Conservation (phyloP, 352 stramenopile genomes). For the Phytophthora chlamydospora region DNA sequence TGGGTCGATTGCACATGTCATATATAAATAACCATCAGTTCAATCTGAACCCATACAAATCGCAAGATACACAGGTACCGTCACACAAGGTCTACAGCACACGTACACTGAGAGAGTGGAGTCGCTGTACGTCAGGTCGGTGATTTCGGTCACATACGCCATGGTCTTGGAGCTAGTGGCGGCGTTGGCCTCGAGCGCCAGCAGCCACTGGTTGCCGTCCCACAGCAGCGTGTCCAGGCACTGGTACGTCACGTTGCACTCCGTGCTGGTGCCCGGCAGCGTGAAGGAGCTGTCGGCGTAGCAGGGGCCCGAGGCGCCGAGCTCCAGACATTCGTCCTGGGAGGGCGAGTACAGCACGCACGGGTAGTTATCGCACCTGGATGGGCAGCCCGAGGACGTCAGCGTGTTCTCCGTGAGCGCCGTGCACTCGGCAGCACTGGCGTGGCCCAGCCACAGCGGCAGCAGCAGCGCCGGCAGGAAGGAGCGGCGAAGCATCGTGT, state of each 20-base stretch:
- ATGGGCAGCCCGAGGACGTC: conserved; percentile 53
- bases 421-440: conserved; percentile 40
- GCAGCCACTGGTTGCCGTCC: conserved; percentile 43
- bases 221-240: conserved; percentile 55
- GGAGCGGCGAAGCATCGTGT: conserved; percentile 14
- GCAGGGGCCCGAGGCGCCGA: conserved; percentile 42
- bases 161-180: conserved; percentile 38
- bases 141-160: conserved; percentile 57
- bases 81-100: conserved; percentile 6
- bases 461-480: conserved; percentile 20
- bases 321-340: conserved; percentile 37
- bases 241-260: conserved; percentile 64
- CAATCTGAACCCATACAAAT: conserved; percentile 14
- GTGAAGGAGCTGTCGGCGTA: conserved; percentile 37
- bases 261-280: conserved; percentile 21
- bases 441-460: conserved; percentile 4
- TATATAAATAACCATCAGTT: conserved; percentile 9
- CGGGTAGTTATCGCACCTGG: conserved; percentile 32
- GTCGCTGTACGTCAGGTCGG: conserved; percentile 40
- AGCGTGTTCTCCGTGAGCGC: conserved; percentile 54
- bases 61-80: not conserved
- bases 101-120: conserved; percentile 52
- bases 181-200: conserved; percentile 36
- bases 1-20: conserved; percentile 13
- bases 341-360: conserved; percentile 64